Percentiles rank a stretch among this genome's conserved stretches.
Evolutionary conservation across 2,329 filamentous ascomycete species (phyloP).

Genomic region (Trichoderma arundinaceum): DNA sequence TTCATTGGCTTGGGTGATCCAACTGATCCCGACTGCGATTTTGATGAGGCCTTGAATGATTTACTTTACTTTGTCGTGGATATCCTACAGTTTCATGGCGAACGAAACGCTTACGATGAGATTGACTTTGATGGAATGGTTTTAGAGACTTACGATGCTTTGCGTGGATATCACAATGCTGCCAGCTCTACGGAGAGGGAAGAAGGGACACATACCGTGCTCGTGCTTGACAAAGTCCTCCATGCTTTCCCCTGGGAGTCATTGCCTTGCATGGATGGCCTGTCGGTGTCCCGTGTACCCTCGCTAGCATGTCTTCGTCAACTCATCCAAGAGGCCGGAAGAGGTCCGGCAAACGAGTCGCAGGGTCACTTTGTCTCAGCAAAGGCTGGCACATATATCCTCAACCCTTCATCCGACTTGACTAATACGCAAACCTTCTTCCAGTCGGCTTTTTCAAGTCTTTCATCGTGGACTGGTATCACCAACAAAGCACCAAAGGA

Average conservation of each 20-base stretch:
- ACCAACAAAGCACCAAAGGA: conserved; percentile 74
- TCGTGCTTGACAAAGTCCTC: conserved; percentile 89
- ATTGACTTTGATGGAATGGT: conserved; percentile 94
- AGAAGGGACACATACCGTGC: conserved; percentile 72
- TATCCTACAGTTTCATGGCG: conserved; percentile 94
- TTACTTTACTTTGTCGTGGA: conserved; percentile 96
- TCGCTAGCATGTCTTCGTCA: conserved; percentile 83
- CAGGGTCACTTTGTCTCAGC: conserved; percentile 61
- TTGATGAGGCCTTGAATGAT: conserved; percentile 90
- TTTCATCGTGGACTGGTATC: conserved; percentile 75
- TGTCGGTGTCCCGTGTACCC: conserved; percentile 84
- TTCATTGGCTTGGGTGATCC: conserved; percentile 86
- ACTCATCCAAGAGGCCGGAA: conserved; percentile 64
- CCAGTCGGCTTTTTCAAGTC: conserved; percentile 63
- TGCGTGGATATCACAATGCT: conserved; percentile 75
- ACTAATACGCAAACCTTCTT: conserved; percentile 80
- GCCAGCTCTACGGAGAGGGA: conserved; percentile 50
- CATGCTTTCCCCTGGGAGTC: conserved; percentile 97
- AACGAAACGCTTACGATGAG: conserved; percentile 95
- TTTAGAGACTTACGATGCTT: conserved; percentile 82
- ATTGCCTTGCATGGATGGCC: conserved; percentile 78
- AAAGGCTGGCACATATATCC: conserved; percentile 72
- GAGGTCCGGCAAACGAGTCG: conserved; percentile 29
- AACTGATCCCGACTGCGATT: conserved; percentile 68
- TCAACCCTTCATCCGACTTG: conserved; percentile 88